These are phyloP conservation scores for Xeromyces bisporus DNA, from an alignment of 495 filamentous ascomycete genomes.

Conservation along the genomic window DNA sequence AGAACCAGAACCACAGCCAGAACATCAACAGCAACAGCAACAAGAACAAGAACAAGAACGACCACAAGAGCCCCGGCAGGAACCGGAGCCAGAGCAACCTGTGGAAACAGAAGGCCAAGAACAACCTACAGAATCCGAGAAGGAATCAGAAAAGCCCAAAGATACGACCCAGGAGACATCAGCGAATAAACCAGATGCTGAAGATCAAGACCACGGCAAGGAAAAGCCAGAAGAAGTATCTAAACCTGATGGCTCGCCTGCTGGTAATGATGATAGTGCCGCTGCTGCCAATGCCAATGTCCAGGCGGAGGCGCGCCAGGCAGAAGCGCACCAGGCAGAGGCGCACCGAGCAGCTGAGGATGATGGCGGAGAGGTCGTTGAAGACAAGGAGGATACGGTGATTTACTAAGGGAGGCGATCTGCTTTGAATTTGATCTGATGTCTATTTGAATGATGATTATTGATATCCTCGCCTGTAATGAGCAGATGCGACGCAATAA, in stretches of 20 bases:
- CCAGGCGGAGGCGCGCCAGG: conserved; percentile 1
- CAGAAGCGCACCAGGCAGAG: conserved; percentile 8
- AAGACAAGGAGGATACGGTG: conserved; percentile 70
- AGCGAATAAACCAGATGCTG: conserved; percentile 15
- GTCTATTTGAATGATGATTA: not conserved
- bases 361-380: conserved; percentile 52
- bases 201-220: conserved; percentile 9
- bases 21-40: too few relatives aligned
- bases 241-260: conserved; percentile 5
- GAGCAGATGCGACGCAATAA: too few relatives aligned
- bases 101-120: not conserved
- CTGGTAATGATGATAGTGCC: conserved; percentile 5
- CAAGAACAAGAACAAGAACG: too few relatives aligned
- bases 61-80: too few relatives aligned
- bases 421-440: not conserved
- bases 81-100: not conserved
- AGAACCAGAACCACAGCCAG: conserved; percentile 8
- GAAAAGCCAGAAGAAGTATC: conserved; percentile 9
- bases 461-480: too few relatives aligned
- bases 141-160: conserved; percentile 9
- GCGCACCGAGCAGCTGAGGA: conserved; percentile 33
- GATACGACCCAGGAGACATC: conserved; percentile 5
- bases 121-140: conserved; percentile 3
- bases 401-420: conserved; percentile 45
- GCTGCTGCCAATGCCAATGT: conserved; percentile 6